Evolutionary conservation across 1,139 yeast species (phyloP).

Genomic region (Pichia sp.): DNA sequence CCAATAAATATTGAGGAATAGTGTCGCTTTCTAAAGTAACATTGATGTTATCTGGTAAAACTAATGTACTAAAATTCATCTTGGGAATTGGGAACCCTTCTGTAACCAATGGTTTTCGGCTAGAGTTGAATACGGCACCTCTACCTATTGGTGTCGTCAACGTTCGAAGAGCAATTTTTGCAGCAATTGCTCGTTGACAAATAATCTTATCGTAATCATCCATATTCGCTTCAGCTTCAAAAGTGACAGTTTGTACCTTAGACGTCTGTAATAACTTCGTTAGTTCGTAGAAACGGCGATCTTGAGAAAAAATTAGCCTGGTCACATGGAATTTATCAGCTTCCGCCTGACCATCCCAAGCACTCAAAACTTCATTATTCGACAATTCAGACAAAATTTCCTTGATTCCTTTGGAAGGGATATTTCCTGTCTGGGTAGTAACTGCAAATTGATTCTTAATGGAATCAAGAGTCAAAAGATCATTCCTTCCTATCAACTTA

Average conservation of each 20-base stretch:
- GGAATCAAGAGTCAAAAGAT: constrained; percentile 37
- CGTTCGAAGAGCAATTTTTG: constrained; percentile 65
- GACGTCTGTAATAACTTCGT: constrained; percentile 69
- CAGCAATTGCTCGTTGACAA: constrained; percentile 61
- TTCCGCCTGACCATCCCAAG: constrained; percentile 69
- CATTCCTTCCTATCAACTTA: constrained; percentile 64
- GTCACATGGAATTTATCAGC: constrained; percentile 66
- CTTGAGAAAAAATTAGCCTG: constrained; percentile 67
- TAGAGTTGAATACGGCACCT: constrained; percentile 66
- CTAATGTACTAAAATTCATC: constrained; percentile 62
- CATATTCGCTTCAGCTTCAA: constrained; percentile 32
- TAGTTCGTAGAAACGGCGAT: constrained; percentile 76
- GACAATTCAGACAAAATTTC: constrained; percentile 36
- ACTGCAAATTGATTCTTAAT: constrained; percentile 1
- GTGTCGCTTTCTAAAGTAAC: constrained; percentile 56
- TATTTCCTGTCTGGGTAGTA: background rate
- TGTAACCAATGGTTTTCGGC: constrained; percentile 74
- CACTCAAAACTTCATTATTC: constrained; percentile 44
- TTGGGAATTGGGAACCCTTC: constrained; percentile 81
- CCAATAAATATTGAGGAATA: constrained; percentile 47
- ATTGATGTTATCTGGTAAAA: constrained; percentile 64
- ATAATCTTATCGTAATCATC: constrained; percentile 58
- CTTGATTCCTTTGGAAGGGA: constrained; percentile 38
- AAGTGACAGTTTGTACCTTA: constrained; percentile 43
- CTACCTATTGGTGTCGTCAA: constrained; percentile 75